Evolutionary conservation across 169 alveolate species (phyloP), one percentile per base, ranked within the genome.

Genomic region (Plasmodium adleri): DNA sequence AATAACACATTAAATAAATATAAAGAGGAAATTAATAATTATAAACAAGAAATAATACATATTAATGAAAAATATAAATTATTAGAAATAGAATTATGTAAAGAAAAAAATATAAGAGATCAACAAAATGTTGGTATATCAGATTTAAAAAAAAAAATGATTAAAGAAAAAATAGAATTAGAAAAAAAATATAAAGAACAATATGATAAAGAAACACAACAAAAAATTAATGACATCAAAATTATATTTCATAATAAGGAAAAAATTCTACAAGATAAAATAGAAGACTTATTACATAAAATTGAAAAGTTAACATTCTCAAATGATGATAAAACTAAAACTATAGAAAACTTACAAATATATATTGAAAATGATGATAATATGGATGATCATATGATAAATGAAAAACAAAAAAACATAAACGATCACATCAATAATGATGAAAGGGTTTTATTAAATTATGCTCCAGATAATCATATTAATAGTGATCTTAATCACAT

Each of bases 131-230:
- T 1, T 5, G 24, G 15, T 15, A 13, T 78, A 64, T 52, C 71
- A 8, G 75, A 43, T 1, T 20, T 78, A 47, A 78, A 78, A 58
- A 78, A 78, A 22, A 60, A 78, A 58, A 78, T 64, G 12, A 54
- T 64, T 45, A 78, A 66, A 24, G 89, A 78, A 70, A 78, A 66
- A 58, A 15, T 58, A 15, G 89, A 78, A 24, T 49, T 78, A 32
- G 74, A 22, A 54, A 78, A 58, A n/a, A 78, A 66, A 58, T 78
- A 39, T 56, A 78, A 64, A 70, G 89, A 78, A 28, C 32, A 24
- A n/a, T 66, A n/a, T 52, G 89, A 78, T 63, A 58, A 24, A 45
- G 89, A 78, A 66, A 64, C 32, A 13, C 89, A 78, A 39, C 52
- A 59, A 59, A 78, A 78, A 45, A 70, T 78, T 49, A 67, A 20